phyloP scores from a whole-genome alignment of 176 grass and related monocot genomes.

The Otatea glauca region DNA sequence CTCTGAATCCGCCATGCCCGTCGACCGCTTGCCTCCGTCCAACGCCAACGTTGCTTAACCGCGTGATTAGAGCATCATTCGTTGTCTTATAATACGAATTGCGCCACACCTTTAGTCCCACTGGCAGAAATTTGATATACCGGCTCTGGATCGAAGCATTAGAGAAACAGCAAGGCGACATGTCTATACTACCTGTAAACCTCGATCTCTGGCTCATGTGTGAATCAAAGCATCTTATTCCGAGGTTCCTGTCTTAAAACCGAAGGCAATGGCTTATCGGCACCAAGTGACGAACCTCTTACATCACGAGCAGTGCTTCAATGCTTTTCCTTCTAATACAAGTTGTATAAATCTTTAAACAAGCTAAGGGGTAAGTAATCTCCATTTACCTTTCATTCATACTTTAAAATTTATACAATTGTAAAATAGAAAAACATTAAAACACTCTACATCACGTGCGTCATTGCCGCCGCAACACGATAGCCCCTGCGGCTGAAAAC shows the following conservation, averaged over 20 bases:
- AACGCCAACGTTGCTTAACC: slow-evolving; percentile 5
- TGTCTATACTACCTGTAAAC: background rate
- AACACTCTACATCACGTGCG: background rate
- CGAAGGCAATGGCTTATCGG: slow-evolving; percentile 7
- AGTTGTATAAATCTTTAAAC: too few relatives aligned
- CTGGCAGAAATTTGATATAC: background rate
- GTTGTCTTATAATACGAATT: too few relatives aligned
- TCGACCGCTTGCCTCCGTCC: background rate
- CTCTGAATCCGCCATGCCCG: background rate
- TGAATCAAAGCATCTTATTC: background rate
- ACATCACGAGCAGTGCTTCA: too few relatives aligned
- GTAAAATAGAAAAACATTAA: too few relatives aligned
- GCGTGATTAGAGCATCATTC: background rate
- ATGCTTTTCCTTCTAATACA: too few relatives aligned
- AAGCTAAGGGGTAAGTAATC: too few relatives aligned
- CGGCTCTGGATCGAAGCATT: background rate
- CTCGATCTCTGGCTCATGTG: background rate
- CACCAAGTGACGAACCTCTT: background rate
- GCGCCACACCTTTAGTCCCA: background rate
- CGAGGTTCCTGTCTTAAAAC: slow-evolving; percentile 24
- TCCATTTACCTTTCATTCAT: too few relatives aligned
- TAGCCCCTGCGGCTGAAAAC: background rate
- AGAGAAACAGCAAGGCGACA: background rate
- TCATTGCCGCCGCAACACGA: background rate
- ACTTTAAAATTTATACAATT: too few relatives aligned